Percentiles rank a stretch among this genome's conserved stretches.
Evolutionary conservation across 2,329 filamentous ascomycete species (phyloP).

Genomic region (Diaporthe citri): DNA sequence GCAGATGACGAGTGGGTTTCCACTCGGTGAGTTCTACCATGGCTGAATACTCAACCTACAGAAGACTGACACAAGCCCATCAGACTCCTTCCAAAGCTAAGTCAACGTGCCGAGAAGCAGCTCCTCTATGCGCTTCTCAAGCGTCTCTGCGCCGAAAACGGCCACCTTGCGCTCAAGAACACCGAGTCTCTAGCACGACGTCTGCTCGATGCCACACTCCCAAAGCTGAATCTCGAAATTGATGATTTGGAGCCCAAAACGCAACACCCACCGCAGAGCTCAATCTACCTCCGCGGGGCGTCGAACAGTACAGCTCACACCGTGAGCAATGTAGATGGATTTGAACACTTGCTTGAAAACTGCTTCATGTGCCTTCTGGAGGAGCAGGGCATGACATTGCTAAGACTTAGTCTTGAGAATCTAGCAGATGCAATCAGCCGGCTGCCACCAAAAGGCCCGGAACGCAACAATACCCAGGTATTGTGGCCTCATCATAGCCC

Average conservation of each 20-base stretch:
- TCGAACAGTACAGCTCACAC: neutral
- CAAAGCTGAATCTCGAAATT: neutral
- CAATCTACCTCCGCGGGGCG: neutral
- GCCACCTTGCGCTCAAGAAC: neutral
- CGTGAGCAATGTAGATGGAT: neutral
- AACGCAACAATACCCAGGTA: neutral
- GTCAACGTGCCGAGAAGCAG: neutral
- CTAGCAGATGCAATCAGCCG: neutral
- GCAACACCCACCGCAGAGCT: neutral
- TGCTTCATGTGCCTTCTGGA: neutral
- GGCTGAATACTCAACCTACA: neutral
- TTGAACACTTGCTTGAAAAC: neutral
- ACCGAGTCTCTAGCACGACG: neutral
- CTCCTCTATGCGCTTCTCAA: neutral
- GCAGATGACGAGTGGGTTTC: neutral
- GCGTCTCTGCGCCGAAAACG: neutral
- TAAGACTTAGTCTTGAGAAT: neutral
- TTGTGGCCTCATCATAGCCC: neutral
- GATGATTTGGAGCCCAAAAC: neutral
- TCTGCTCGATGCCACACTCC: neutral
- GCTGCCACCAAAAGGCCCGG: neutral
- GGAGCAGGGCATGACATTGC: neutral
- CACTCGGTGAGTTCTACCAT: neutral
- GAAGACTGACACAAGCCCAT: neutral
- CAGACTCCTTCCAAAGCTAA: slow-evolving; percentile 11